Evolutionary conservation across 139 green algal species (phyloP).

Genomic region (Micromonas pusilla): DNA sequence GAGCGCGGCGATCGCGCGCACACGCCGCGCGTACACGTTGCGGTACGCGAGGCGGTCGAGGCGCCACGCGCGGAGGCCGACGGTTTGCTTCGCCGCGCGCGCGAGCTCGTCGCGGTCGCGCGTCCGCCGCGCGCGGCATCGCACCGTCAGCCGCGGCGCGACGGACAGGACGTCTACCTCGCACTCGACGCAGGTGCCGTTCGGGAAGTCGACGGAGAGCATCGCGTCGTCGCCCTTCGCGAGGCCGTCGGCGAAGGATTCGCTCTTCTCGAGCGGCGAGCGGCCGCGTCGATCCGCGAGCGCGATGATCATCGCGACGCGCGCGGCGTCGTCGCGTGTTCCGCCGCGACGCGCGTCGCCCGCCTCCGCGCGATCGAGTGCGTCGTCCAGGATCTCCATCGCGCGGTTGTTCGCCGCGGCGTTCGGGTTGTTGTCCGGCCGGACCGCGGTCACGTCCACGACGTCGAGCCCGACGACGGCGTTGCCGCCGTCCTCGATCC

Average conservation of each 20-base stretch:
- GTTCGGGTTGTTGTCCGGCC: neutral
- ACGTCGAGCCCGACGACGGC: neutral
- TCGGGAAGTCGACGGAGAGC: neutral
- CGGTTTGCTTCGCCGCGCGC: neutral
- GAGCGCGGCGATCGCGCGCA: too few relatives aligned
- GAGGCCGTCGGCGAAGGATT: neutral
- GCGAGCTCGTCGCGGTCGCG: neutral
- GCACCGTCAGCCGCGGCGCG: neutral
- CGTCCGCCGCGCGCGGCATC: too few relatives aligned
- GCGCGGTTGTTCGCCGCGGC: neutral
- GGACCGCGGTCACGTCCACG: neutral
- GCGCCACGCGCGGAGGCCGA: neutral
- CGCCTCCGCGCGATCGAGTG: neutral
- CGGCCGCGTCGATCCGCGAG: neutral
- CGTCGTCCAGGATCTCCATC: neutral
- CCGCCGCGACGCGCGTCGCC: too few relatives aligned
- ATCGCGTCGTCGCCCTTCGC: neutral
- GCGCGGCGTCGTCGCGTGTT: neutral
- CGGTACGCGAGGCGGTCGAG: neutral
- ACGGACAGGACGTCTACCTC: neutral
- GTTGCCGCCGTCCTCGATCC: too few relatives aligned
- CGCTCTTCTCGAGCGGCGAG: neutral
- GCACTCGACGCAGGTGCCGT: neutral
- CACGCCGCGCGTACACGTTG: neutral
- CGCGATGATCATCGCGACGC: neutral